Evolutionary conservation across 2,329 filamentous ascomycete species (phyloP).

Genomic region (Exophiala mesophila): DNA sequence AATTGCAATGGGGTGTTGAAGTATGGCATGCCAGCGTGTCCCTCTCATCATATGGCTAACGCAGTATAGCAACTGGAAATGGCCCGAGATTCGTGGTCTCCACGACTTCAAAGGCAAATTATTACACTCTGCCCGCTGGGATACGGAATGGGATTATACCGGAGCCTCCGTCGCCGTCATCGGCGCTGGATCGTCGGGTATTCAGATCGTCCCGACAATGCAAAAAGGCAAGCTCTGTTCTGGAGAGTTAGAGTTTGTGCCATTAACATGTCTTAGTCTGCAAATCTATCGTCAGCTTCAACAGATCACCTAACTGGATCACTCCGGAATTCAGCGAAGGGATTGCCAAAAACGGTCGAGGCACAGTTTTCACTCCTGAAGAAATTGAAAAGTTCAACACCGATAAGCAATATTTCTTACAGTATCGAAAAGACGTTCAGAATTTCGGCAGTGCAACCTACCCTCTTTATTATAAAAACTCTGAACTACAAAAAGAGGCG

Average conservation of each 20-base stretch:
- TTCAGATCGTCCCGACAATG: slow-evolving; percentile 34
- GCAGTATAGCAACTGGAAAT: slow-evolving; percentile 46
- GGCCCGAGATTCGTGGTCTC: slow-evolving; percentile 33
- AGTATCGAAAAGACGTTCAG: slow-evolving; percentile 32
- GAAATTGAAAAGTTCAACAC: slow-evolving; percentile 20
- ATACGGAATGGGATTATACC: slow-evolving; percentile 25
- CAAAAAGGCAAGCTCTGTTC: slow-evolving; percentile 9
- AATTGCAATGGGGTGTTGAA: slow-evolving; percentile 28
- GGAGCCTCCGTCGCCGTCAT: slow-evolving; percentile 27
- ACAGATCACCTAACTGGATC: slow-evolving; percentile 22
- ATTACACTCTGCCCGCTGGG: slow-evolving; percentile 32
- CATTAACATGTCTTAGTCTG: background rate
- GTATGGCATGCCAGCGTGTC: slow-evolving; percentile 52
- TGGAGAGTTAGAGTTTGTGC: background rate
- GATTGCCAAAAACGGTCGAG: slow-evolving; percentile 9
- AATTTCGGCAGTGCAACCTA: slow-evolving; percentile 36
- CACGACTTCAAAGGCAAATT: slow-evolving; percentile 33
- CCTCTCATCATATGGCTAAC: slow-evolving; percentile 49
- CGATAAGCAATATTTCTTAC: slow-evolving; percentile 22
- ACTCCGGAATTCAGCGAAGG: slow-evolving; percentile 12
- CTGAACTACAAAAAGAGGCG: slow-evolving; percentile 20
- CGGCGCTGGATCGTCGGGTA: slow-evolving; percentile 25
- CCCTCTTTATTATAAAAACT: slow-evolving; percentile 33
- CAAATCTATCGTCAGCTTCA: slow-evolving; percentile 31
- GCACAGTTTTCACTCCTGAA: slow-evolving; percentile 8